Conservation (phyloP, 768 basidiomycete species). For the Tulasnella calospora region DNA sequence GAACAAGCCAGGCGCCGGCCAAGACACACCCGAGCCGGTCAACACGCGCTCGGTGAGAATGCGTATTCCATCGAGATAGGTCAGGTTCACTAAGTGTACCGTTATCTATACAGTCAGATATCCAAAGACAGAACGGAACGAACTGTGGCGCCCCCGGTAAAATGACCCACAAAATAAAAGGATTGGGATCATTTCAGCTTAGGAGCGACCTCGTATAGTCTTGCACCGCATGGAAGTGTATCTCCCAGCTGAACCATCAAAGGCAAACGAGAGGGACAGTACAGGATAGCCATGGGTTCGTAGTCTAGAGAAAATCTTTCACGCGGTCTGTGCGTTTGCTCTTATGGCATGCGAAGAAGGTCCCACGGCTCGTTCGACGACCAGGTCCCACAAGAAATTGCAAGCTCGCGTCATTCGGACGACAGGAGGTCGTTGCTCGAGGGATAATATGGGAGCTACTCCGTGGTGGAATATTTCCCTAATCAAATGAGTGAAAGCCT, state of each 20-base stretch:
- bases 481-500: too few species aligned
- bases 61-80: not conserved
- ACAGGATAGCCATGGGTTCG: not conserved
- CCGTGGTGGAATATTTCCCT: too few species aligned
- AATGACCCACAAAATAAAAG: not conserved
- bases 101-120: not conserved
- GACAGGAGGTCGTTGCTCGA: too few species aligned
- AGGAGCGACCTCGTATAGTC: not conserved
- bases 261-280: not conserved
- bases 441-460: too few species aligned
- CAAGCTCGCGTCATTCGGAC: too few species aligned
- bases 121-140: not conserved
- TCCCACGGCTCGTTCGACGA: not conserved
- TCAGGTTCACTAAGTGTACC: not conserved
- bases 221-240: constrained; percentile 1
- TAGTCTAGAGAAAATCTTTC: not conserved
- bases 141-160: not conserved
- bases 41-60: not conserved
- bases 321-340: not conserved
- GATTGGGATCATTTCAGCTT: constrained; percentile 2
- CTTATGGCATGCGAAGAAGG: not conserved
- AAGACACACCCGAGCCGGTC: not conserved
- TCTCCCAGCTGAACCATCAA: not conserved
- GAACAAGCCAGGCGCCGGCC: not conserved
- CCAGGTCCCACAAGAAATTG: too few species aligned